phyloP scores from a whole-genome alignment of 1,284 basidiomycete genomes.

The Inonotus obliquus region DNA sequence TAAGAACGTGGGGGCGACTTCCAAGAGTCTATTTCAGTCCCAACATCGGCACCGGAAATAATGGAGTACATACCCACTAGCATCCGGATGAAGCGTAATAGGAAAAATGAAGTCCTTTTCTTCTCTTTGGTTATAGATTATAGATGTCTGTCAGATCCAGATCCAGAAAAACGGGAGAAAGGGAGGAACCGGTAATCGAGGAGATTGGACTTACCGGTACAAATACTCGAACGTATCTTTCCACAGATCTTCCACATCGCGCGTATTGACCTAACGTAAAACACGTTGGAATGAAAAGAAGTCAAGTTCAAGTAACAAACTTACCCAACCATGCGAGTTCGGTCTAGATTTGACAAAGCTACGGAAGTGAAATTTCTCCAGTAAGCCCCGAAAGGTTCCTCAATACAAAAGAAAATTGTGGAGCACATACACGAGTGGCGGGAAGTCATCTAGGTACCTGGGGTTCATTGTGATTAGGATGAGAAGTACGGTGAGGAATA shows the following conservation, averaged over 20 bases:
- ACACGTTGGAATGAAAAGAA: background rate
- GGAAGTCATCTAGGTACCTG: constrained; percentile 63
- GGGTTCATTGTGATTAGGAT: background rate
- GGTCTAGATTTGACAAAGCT: constrained; percentile 63
- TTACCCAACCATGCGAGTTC: constrained; percentile 66
- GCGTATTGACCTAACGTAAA: constrained; percentile 53
- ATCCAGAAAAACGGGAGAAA: background rate
- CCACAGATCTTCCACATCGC: constrained; percentile 72
- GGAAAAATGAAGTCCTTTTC: constrained; percentile 73
- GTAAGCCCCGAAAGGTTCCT: background rate
- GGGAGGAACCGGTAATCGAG: constrained; percentile 1
- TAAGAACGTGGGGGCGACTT: constrained; percentile 52
- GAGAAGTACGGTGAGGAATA: background rate
- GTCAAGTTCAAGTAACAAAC: constrained; percentile 5
- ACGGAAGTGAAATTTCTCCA: background rate
- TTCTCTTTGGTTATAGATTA: constrained; percentile 36
- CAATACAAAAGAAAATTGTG: background rate
- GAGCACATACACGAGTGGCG: constrained; percentile 57
- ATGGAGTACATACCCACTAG: constrained; percentile 48
- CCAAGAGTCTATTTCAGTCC: background rate
- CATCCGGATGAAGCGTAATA: constrained; percentile 76
- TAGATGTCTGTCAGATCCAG: background rate
- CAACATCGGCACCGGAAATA: constrained; percentile 20
- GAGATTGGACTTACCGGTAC: constrained; percentile 40
- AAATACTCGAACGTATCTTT: constrained; percentile 71